Evolutionary conservation across 2,329 filamentous ascomycete species (phyloP).

Genomic region (Rhinocladiella mackenziei): DNA sequence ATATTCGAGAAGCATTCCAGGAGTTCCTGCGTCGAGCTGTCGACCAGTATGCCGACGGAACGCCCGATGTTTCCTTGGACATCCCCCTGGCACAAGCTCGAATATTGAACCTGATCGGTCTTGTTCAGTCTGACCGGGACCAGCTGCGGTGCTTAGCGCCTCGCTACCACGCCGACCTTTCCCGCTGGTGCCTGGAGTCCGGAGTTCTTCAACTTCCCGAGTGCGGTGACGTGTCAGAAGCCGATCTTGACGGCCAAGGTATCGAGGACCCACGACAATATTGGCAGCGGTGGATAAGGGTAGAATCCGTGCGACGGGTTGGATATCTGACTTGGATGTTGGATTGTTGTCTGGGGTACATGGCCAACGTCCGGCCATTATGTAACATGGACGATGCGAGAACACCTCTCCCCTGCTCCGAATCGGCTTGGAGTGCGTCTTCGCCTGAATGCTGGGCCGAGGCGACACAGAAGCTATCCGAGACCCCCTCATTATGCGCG

Average conservation of each 20-base stretch:
- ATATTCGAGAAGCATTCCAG: slow-evolving; percentile 37
- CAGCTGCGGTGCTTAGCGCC: slow-evolving; percentile 16
- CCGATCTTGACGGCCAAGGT: background rate
- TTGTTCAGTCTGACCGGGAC: slow-evolving; percentile 22
- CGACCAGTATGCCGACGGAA: slow-evolving; percentile 9
- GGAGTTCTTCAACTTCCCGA: slow-evolving; percentile 21
- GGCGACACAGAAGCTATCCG: slow-evolving; percentile 3
- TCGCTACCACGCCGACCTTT: slow-evolving; percentile 25
- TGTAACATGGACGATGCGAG: slow-evolving; percentile 39
- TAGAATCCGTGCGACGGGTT: slow-evolving; percentile 38
- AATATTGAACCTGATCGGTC: slow-evolving; percentile 22
- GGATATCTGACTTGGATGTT: slow-evolving; percentile 41
- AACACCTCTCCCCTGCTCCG: slow-evolving; percentile 39
- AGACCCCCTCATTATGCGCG: slow-evolving; percentile 13
- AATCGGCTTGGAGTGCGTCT: slow-evolving; percentile 40
- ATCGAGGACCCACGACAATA: background rate
- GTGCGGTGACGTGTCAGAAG: background rate
- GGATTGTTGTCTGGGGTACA: slow-evolving; percentile 38
- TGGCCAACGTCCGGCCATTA: slow-evolving; percentile 34
- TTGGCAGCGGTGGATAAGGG: slow-evolving; percentile 41
- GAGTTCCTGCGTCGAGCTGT: slow-evolving; percentile 42
- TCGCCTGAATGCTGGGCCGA: slow-evolving; percentile 34
- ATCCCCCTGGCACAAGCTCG: slow-evolving; percentile 20
- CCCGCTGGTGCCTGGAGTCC: slow-evolving; percentile 25
- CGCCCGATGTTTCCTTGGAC: slow-evolving; percentile 13